Evolutionary conservation across 2,329 filamentous ascomycete genomes (phyloP), one percentile per base, ranked within the genome.

Genomic region (Ramichloridium luteum): DNA sequence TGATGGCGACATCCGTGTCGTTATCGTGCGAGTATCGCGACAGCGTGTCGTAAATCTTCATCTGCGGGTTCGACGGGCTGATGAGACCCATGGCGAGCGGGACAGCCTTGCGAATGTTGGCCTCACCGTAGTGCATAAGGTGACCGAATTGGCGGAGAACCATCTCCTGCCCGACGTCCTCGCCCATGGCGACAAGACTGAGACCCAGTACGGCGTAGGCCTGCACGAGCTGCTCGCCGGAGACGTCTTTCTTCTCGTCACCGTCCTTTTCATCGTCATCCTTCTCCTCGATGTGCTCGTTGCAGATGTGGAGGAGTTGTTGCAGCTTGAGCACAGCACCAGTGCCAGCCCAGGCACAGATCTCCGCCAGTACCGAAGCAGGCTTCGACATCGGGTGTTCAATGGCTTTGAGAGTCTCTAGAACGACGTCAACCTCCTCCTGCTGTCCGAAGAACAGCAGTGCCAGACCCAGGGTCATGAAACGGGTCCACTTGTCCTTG

Each of bases 31-130:
- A 92, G 70, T 98, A 98, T 53, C 90, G 72, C 31, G 90, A 98
- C 8, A 98, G 68, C 1, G 90, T 98, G 58, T 98, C 90, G 64
- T 98, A 98, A 28, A 98, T 82, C 69, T 96, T 98, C 88, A 98
- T 98, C 58, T 98, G 92, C 8, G 90, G 90, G 64, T 98, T 98
- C 63, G 85, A 94, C 9, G 92, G 84, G 61, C 83, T 93, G 53
- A 98, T 79, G 33, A 98, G 71, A 50, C 86, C 92, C 84, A 98
- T 92, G 15, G 90, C 90, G 33, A 98, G 69, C 20, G 90, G 90
- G 16, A 98, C 90, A 13, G 86, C 88, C 54, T 90, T 90, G 40
- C 90, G 80, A 49, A 98, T 98, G 56, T 98, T 96, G 53, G 86
- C 72, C 58, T 94, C 88, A 42, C 92, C 90, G 51, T 98, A 98